These are phyloP conservation scores for Sporobolomyces phaffii DNA, from an alignment of 768 basidiomycete genomes.

Conservation along the genomic window DNA sequence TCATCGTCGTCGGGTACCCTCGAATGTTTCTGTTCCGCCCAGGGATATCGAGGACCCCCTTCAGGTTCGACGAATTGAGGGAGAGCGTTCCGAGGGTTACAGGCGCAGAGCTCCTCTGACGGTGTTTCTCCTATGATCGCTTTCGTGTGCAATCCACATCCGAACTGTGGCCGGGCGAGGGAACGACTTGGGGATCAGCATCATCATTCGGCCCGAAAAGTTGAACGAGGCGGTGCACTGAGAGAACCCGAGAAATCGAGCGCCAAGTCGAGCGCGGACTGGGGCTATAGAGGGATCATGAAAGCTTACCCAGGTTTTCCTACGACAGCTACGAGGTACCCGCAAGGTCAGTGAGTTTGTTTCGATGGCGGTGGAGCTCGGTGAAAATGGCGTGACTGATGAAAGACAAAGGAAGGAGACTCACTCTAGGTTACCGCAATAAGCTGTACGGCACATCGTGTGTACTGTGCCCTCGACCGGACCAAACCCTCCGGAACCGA, in stretches of 20 bases:
- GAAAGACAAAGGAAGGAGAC: not conserved
- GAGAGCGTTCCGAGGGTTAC: not conserved
- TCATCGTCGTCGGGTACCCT: slow-evolving; percentile 6
- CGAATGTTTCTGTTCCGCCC: slow-evolving; percentile 14
- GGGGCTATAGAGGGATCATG: not conserved
- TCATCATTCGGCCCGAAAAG: not conserved
- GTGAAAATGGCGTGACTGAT: not conserved
- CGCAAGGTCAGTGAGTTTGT: not conserved
- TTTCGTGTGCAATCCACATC: slow-evolving; percentile 4
- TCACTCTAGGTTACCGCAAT: slow-evolving; percentile 3
- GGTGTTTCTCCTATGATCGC: slow-evolving; percentile 1
- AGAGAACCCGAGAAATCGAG: not conserved
- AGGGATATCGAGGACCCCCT: not conserved
- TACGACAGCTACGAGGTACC: not conserved
- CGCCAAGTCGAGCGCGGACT: not conserved
- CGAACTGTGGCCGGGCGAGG: not conserved
- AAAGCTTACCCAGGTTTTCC: slow-evolving; percentile 2
- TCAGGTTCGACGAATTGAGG: slow-evolving; percentile 16
- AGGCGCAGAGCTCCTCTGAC: not conserved
- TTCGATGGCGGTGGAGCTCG: too few relatives aligned
- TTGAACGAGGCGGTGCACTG: slow-evolving; percentile 4
- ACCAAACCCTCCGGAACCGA: too few relatives aligned
- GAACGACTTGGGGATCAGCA: not conserved
- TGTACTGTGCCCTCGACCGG: not conserved
- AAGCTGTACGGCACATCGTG: not conserved